These are phyloP conservation scores for Beauveria varroae DNA, from an alignment of 2,329 filamentous ascomycete genomes.

Conservation along the genomic window DNA sequence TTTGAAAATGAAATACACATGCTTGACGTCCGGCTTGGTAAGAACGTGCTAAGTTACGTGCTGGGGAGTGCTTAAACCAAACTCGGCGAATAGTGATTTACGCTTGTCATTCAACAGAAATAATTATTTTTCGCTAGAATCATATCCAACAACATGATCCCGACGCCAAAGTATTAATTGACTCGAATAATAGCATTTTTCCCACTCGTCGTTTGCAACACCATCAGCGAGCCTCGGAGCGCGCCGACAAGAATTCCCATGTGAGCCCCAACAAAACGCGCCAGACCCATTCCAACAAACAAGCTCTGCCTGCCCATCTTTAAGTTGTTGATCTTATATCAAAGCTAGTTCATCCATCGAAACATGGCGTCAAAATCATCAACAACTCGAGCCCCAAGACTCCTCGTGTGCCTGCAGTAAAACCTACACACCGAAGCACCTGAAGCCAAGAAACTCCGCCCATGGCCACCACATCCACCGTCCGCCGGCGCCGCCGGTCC, in stretches of 20 bases:
- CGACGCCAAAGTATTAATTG: neutral
- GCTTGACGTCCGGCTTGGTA: neutral
- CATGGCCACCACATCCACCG: neutral
- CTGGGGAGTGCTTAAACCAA: neutral
- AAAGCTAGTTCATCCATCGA: neutral
- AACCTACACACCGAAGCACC: neutral
- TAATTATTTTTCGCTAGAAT: neutral
- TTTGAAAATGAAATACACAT: too few species aligned
- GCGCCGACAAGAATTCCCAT: constrained; percentile 18
- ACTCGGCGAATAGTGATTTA: neutral
- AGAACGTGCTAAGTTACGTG: neutral
- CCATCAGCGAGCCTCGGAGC: constrained; percentile 19
- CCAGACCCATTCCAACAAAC: constrained; percentile 6
- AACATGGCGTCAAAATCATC: neutral
- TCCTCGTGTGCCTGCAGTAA: neutral
- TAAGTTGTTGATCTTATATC: neutral
- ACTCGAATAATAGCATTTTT: neutral
- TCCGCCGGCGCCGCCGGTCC: constrained; percentile 15
- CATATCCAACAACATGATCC: neutral
- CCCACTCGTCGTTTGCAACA: neutral
- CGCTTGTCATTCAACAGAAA: too few species aligned
- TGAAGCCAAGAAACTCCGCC: neutral
- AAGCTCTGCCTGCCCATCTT: neutral
- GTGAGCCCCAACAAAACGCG: constrained; percentile 25
- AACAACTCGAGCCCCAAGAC: neutral